Conservation (phyloP, 2,329 filamentous ascomycete genomes). For the Didymella segeticola region DNA sequence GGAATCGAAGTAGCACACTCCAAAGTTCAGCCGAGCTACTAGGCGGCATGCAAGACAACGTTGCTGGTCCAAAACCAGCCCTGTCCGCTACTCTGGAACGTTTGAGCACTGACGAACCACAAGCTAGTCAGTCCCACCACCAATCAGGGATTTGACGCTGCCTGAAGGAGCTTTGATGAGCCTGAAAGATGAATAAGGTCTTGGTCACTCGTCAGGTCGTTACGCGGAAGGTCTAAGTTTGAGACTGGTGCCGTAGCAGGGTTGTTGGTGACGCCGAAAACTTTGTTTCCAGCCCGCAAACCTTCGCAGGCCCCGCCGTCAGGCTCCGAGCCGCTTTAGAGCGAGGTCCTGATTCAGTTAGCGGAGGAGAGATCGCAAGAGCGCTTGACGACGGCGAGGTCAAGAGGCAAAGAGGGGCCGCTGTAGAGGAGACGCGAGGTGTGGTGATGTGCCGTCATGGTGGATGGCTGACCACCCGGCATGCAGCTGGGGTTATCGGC, state of each 20-base stretch:
- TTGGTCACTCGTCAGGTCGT: conserved; percentile 12
- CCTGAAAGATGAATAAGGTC: conserved; percentile 40
- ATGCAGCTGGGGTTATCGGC: conserved; percentile 11
- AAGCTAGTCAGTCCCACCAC: conserved; percentile 6
- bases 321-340: conserved; percentile 35
- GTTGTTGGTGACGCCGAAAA: conserved; percentile 44
- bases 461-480: conserved; percentile 9
- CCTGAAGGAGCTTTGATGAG: conserved; percentile 27
- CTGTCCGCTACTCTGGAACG: conserved; percentile 32
- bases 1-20: conserved; percentile 25
- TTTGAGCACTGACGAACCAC: conserved; percentile 27
- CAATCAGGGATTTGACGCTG: conserved; percentile 30
- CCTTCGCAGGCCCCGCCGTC: conserved; percentile 35
- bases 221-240: conserved; percentile 40
- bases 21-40: conserved; percentile 41
- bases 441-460: conserved; percentile 21
- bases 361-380: conserved; percentile 15
- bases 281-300: conserved; percentile 44
- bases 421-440: conserved; percentile 1
- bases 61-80: conserved; percentile 35
- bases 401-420: neutral
- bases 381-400: conserved; percentile 15
- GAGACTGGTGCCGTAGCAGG: conserved; percentile 49
- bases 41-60: conserved; percentile 38
- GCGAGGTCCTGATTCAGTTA: conserved; percentile 23